Percentiles rank a stretch among this genome's conserved stretches.
These are phyloP conservation scores for Hygrophila difformis DNA, from an alignment of 257 asterid genomes.

Conservation along the genomic window DNA sequence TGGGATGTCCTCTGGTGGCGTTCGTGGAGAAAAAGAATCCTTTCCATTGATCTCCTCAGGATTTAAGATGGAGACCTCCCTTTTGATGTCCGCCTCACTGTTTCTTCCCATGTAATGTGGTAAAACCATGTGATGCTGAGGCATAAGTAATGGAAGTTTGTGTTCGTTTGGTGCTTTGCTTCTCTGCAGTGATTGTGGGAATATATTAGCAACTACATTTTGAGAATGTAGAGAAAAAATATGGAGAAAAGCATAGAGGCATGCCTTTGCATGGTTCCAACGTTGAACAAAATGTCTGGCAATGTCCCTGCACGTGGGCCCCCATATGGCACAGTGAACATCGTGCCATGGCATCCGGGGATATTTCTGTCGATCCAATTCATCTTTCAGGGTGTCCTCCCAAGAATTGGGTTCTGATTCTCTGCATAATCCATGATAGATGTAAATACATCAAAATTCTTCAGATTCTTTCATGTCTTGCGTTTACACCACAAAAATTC, in stretches of 20 bases:
- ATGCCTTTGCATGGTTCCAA: constrained; percentile 98
- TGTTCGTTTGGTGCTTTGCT: constrained; percentile 84
- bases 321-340: constrained; percentile 98
- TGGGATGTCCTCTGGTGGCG: constrained; percentile 75
- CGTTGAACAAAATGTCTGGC: constrained; percentile 97
- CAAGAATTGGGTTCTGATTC: constrained; percentile 99
- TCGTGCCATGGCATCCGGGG: constrained; percentile 99
- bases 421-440: constrained; percentile 24
- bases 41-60: constrained; percentile 28
- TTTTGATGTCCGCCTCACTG: constrained; percentile 34
- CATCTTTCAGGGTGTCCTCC: constrained; percentile 87
- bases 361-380: constrained; percentile 67
- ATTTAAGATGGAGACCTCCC: constrained; percentile 23
- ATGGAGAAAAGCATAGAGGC: constrained; percentile 9
- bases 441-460: constrained; percentile 1
- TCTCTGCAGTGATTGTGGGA: constrained; percentile 44
- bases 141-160: constrained; percentile 83
- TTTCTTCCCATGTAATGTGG: constrained; percentile 95
- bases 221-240: constrained; percentile 6
- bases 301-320: constrained; percentile 89
- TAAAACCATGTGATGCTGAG: constrained; percentile 96
- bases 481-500: too few relatives aligned
- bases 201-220: constrained; percentile 20
- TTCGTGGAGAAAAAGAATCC: constrained; percentile 48
- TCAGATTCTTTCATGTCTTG: neutral